Percentiles rank a stretch among this genome's conserved stretches.
phyloP scores from a whole-genome alignment of 192 early-diverging fungal genomes.

The Rhizoclosmatium globosum region DNA sequence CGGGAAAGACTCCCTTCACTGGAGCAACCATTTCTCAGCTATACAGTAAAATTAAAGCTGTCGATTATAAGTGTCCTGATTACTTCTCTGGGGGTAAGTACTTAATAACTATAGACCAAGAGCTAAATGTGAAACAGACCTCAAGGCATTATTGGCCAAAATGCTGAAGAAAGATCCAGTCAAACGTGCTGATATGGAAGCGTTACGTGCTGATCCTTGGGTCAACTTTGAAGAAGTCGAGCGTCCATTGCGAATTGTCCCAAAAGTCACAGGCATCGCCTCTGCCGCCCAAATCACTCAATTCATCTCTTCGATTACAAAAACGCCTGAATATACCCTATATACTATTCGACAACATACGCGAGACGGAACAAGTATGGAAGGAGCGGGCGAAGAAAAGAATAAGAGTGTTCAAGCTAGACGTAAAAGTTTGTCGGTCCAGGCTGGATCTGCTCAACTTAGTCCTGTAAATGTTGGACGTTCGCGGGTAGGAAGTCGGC shows the following conservation, averaged over 20 bases:
- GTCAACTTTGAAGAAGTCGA: slow-evolving; percentile 66
- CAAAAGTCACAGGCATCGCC: slow-evolving; percentile 49
- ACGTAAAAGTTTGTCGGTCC: slow-evolving; percentile 41
- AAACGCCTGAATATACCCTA: slow-evolving; percentile 54
- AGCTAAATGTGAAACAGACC: slow-evolving; percentile 45
- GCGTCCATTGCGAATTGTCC: slow-evolving; percentile 48
- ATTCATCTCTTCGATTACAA: slow-evolving; percentile 58
- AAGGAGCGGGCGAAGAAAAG: slow-evolving; percentile 29
- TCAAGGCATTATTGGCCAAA: slow-evolving; percentile 53
- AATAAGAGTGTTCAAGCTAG: slow-evolving; percentile 45
- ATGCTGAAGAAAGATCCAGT: slow-evolving; percentile 67
- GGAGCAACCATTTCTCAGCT: slow-evolving; percentile 61
- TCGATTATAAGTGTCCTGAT: slow-evolving; percentile 66
- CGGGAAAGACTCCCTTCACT: slow-evolving; percentile 63
- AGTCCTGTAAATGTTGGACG: not conserved
- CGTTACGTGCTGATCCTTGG: slow-evolving; percentile 61
- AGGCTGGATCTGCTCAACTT: not conserved
- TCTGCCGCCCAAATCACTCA: slow-evolving; percentile 52
- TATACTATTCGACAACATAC: slow-evolving; percentile 57
- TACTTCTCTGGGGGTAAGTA: slow-evolving; percentile 62
- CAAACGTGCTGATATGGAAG: slow-evolving; percentile 60
- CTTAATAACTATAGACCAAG: not conserved
- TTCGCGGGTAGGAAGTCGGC: not conserved
- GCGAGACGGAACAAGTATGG: slow-evolving; percentile 47
- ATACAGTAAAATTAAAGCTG: slow-evolving; percentile 65